These are phyloP conservation scores for Notholithocarpus densiflorus DNA, from an alignment of 306 rosid species.

Conservation along the genomic window DNA sequence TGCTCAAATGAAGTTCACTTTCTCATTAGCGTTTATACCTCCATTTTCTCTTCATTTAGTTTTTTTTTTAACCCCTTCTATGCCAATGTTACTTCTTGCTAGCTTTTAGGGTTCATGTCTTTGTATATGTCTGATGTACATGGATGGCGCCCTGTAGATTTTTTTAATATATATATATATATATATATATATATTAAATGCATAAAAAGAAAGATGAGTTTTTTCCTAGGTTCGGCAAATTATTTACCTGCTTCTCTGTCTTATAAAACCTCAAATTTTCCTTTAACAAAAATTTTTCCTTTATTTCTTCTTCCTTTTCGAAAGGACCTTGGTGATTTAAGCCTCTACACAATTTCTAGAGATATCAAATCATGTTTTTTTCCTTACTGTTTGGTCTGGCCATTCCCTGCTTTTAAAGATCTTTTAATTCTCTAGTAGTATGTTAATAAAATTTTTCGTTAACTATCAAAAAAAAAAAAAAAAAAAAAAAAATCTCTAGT, in stretches of 20 bases:
- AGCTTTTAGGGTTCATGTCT: neutral
- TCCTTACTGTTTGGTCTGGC: neutral
- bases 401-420: neutral
- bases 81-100: neutral
- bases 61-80: too few species aligned
- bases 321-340: neutral
- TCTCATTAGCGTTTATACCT: neutral
- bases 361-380: neutral
- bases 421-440: neutral
- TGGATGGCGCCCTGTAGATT: neutral
- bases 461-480: too few species aligned
- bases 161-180: too few species aligned
- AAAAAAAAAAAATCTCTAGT: neutral
- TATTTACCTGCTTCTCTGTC: neutral
- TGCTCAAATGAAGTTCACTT: neutral
- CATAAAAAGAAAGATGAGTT: neutral
- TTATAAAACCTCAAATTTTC: neutral
- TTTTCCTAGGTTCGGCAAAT: neutral
- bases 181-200: neutral
- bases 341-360: neutral
- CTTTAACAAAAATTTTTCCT: neutral
- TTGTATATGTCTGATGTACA: neutral
- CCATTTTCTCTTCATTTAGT: neutral
- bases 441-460: neutral
- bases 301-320: neutral